Percentiles rank a stretch among this genome's conserved stretches.
phyloP scores from a whole-genome alignment of 176 grass and related monocot genomes.

The Microstegium vimineum region DNA sequence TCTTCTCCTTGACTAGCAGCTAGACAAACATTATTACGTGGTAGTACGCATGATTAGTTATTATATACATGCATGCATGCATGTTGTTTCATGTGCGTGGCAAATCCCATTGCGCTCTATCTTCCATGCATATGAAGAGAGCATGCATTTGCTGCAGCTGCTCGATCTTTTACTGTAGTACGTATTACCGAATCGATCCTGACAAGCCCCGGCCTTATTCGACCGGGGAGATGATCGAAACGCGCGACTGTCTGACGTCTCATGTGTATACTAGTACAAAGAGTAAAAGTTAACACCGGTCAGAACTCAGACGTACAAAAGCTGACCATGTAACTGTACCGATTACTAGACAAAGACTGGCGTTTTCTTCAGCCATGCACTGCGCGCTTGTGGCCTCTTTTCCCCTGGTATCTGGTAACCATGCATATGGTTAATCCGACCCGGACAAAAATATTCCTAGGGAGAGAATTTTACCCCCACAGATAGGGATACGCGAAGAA shows the following conservation, averaged over 20 bases:
- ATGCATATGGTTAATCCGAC: not conserved
- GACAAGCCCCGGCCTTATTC: not conserved
- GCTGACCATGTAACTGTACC: not conserved
- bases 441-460: not conserved
- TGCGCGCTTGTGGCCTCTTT: not conserved
- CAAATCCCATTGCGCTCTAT: not conserved
- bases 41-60: not conserved
- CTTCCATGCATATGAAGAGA: not conserved
- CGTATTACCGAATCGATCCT: not conserved
- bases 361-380: conserved; percentile 1
- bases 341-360: not conserved
- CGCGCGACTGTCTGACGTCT: too few relatives aligned
- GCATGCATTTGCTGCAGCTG: not conserved
- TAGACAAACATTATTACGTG: not conserved
- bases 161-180: too few relatives aligned
- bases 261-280: not conserved
- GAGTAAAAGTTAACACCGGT: conserved; percentile 2
- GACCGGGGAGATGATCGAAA: not conserved
- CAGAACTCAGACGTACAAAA: not conserved
- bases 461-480: not conserved
- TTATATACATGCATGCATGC: not conserved
- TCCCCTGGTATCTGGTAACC: not conserved
- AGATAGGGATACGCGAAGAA: not conserved
- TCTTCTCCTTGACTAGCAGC: not conserved
- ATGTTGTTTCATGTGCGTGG: not conserved